Evolutionary conservation across 1,284 basidiomycete species (phyloP).

Genomic region (Exobasidium rhododendri): DNA sequence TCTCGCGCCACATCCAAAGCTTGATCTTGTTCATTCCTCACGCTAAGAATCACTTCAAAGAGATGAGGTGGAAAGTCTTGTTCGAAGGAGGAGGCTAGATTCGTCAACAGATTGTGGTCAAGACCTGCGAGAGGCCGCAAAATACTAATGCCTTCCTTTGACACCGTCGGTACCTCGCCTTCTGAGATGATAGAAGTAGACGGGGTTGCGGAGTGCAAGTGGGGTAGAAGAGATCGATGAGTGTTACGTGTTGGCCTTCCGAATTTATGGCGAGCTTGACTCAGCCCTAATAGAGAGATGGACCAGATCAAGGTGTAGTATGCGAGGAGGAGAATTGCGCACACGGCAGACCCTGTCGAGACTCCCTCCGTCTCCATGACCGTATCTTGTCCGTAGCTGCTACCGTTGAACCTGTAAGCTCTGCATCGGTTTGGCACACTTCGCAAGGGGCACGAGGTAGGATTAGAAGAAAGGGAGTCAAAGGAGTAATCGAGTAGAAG

Average conservation of each 20-base stretch:
- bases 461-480: too few species aligned
- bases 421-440: too few species aligned
- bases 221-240: slow-evolving; percentile 16
- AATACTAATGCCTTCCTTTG: slow-evolving; percentile 42
- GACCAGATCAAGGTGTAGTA: slow-evolving; percentile 75
- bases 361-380: not conserved
- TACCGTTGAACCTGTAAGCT: too few species aligned
- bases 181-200: slow-evolving; percentile 61
- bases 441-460: too few species aligned
- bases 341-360: not conserved
- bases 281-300: slow-evolving; percentile 72
- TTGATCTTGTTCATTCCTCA: slow-evolving; percentile 44
- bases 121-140: slow-evolving; percentile 49
- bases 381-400: too few species aligned
- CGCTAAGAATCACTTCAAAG: slow-evolving; percentile 48
- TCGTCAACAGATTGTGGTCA: slow-evolving; percentile 44
- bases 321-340: slow-evolving; percentile 53
- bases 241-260: slow-evolving; percentile 10
- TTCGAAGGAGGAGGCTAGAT: slow-evolving; percentile 47
- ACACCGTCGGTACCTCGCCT: slow-evolving; percentile 63
- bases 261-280: slow-evolving; percentile 67
- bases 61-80: slow-evolving; percentile 44
- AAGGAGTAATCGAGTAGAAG: too few species aligned
- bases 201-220: slow-evolving; percentile 14
- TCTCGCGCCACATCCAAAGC: slow-evolving; percentile 41